Percentiles rank a stretch among this genome's conserved stretches.
phyloP scores from a whole-genome alignment of 192 early-diverging fungal species.

The Oehlia diaphana region DNA sequence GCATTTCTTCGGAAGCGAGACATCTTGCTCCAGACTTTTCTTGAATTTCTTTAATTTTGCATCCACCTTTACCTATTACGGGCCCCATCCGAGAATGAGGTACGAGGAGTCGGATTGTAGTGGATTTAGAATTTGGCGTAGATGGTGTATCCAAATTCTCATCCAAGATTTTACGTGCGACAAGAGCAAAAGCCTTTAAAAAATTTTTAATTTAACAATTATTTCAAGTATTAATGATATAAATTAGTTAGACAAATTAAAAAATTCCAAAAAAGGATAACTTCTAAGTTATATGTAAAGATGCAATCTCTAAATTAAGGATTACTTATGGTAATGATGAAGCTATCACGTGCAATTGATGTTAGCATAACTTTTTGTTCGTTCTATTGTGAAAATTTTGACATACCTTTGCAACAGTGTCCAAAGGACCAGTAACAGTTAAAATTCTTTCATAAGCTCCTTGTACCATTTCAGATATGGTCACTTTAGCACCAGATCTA shows the following conservation, averaged over 20 bases:
- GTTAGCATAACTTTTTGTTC: constrained; percentile 1
- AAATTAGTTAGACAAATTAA: neutral
- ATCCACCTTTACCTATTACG: constrained; percentile 87
- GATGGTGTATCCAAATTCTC: constrained; percentile 60
- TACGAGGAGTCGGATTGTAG: constrained; percentile 83
- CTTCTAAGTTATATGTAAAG: too few relatives aligned
- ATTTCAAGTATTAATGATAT: neutral
- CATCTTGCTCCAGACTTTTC: constrained; percentile 82
- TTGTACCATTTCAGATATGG: constrained; percentile 84
- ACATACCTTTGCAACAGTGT: constrained; percentile 66
- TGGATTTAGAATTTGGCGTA: constrained; percentile 47
- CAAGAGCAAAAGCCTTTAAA: constrained; percentile 71
- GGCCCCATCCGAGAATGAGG: constrained; percentile 85
- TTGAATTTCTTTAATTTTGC: constrained; percentile 92
- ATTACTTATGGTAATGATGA: neutral
- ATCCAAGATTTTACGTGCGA: constrained; percentile 71
- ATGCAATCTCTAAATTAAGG: neutral
- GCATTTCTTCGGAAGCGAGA: constrained; percentile 81
- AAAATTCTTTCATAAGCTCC: constrained; percentile 74
- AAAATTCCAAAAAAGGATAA: neutral
- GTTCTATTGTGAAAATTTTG: neutral
- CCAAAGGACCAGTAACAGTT: constrained; percentile 70
- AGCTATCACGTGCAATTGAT: neutral
- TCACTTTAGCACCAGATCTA: constrained; percentile 80
- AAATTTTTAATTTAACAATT: neutral